A percentile compares a stretch with the other conserved stretches of the same genome.
These are phyloP conservation scores for Lenzites betulinus DNA, from an alignment of 768 basidiomycete genomes.

Conservation along the genomic window DNA sequence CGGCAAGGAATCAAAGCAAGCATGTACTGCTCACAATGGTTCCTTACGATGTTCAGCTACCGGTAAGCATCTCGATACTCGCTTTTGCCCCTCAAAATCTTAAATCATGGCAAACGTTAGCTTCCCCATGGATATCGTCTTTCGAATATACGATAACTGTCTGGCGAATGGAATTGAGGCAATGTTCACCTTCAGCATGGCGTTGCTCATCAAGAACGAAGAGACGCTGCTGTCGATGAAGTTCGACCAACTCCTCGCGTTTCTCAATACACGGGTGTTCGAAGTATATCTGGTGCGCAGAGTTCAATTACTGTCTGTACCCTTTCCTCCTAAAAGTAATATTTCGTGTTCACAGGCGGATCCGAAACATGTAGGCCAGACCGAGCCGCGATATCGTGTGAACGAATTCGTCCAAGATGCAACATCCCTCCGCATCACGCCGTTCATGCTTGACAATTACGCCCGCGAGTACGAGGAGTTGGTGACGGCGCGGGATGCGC, in stretches of 20 bases:
- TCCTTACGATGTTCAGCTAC: constrained; percentile 95
- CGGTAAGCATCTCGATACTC: constrained; percentile 50
- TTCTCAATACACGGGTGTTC: constrained; percentile 79
- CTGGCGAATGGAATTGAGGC: constrained; percentile 97
- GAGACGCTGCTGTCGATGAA: constrained; percentile 74
- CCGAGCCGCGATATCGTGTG: constrained; percentile 54
- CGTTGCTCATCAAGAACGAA: constrained; percentile 87
- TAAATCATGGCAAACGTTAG: constrained; percentile 40
- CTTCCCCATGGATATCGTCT: constrained; percentile 92
- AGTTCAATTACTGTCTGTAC: no score
- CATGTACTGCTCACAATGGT: constrained; percentile 99
- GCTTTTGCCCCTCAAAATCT: not conserved
- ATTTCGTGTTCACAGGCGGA: not conserved
- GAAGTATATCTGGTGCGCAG: constrained; percentile 70
- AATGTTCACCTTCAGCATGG: constrained; percentile 92
- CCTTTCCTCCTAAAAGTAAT: not conserved
- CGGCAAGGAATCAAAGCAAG: constrained; percentile 95
- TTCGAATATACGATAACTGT: constrained; percentile 95
- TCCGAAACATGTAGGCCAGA: constrained; percentile 7
- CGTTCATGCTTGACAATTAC: constrained; percentile 93
- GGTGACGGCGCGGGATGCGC: constrained; percentile 75
- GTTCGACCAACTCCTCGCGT: constrained; percentile 88
- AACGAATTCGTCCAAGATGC: constrained; percentile 90
- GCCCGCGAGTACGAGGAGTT: constrained; percentile 87
- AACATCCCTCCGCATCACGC: constrained; percentile 82